A percentile compares a stretch with the other conserved stretches of the same genome.
phyloP scores from a whole-genome alignment of 106 monocot genomes.

The Platanthera guangdongensis region DNA sequence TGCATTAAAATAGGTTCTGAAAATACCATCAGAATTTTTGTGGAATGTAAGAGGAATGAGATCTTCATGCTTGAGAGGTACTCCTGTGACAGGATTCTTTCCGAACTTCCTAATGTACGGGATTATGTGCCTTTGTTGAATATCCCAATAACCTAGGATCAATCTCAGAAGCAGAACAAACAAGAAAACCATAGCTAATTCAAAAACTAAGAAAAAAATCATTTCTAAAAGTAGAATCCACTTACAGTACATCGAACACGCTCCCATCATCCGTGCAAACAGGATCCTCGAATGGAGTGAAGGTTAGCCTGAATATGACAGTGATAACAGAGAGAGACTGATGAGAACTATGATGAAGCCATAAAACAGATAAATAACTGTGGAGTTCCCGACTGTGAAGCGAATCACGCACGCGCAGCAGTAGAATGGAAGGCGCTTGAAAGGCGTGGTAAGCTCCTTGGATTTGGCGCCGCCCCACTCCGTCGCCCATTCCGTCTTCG shows the following conservation, averaged over 20 bases:
- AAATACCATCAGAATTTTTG: constrained; percentile 24
- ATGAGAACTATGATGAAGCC: background rate
- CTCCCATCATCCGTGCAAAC: constrained; percentile 87
- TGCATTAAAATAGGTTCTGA: background rate
- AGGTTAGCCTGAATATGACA: constrained; percentile 47
- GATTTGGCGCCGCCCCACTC: constrained; percentile 98
- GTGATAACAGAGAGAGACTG: background rate
- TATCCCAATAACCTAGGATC: background rate
- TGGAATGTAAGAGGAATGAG: constrained; percentile 24
- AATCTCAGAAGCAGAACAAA: background rate
- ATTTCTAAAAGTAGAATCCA: background rate
- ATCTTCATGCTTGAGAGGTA: constrained; percentile 19
- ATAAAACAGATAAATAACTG: background rate
- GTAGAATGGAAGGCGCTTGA: constrained; percentile 98
- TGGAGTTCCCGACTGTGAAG: background rate
- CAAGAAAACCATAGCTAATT: background rate
- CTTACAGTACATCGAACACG: constrained; percentile 90
- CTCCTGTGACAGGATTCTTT: constrained; percentile 21
- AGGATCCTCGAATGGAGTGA: constrained; percentile 80
- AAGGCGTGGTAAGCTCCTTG: constrained; percentile 55
- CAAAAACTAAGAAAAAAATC: background rate
- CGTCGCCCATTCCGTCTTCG: constrained; percentile 96
- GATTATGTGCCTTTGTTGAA: constrained; percentile 19
- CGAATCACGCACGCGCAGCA: constrained; percentile 70
- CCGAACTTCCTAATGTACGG: constrained; percentile 26